Evolutionary conservation across 441 rosid genomes (phyloP), one percentile per base, ranked within the genome.

Genomic region (Populus hybrid): DNA sequence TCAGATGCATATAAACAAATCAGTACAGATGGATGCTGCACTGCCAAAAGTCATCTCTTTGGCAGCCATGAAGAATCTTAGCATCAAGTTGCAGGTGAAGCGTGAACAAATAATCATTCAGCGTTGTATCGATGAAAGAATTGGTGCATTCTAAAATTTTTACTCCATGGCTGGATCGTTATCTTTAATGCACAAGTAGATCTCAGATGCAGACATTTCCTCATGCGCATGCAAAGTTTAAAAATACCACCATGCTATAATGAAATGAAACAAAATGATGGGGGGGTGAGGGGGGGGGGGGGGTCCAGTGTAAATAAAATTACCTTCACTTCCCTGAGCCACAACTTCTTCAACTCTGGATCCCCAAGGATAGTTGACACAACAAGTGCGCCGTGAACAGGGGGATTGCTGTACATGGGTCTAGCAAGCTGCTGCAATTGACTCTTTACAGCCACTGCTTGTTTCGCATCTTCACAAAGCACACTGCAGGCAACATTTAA

Each of bases 351-450:
- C 84, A 95, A 85, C 70, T 87, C 91, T 14, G 94, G 87, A 83
- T 91, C 89, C 69, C 92, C 91, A 67, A 95, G 97, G 74, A 95
- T 89, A 71, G 88, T 91, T 35, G 98, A 88, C 73, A 95, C 99
- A 5, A 92, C 70, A 24, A 91, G 89, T 40, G 98, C 96, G 80
- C 99, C 99, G 80, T 92, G 97, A 76, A 91, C 83, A 75, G 99
- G 99, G 36, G 98, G 99, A 82, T 95, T 95, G 82, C 99, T 95
- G 88, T 95, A 95, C 99, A 93, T 93, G 73, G 98, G 98, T 80
- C 99, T 90, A 64, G 96, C 99, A 67, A 95, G 92, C 85, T 88
- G 98, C 89, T 95, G 99, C 91, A 95, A 80, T 86, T 95, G 99
- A 82, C 98, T 93, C 85, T 93, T 95, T 69, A 92, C 95, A 26